phyloP scores from a whole-genome alignment of 2,329 filamentous ascomycete genomes.

The Diplocarpon rosae region DNA sequence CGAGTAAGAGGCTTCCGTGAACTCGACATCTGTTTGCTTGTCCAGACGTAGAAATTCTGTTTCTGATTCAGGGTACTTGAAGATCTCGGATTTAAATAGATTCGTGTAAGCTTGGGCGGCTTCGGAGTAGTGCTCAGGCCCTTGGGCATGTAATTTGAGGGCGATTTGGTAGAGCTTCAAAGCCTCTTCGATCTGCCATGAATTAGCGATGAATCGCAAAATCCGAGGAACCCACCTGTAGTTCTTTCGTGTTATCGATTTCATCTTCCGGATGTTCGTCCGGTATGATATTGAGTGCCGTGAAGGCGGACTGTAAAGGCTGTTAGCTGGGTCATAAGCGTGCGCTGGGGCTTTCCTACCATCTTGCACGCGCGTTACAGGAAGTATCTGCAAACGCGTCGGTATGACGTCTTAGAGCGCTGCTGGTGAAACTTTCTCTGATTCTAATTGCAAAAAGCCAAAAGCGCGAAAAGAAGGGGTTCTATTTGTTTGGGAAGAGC shows the following conservation, averaged over 20 bases:
- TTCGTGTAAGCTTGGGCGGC: slow-evolving; percentile 72
- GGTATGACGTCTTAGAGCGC: not conserved
- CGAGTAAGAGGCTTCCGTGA: slow-evolving; percentile 37
- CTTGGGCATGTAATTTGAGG: slow-evolving; percentile 83
- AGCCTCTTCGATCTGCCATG: slow-evolving; percentile 71
- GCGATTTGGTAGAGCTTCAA: slow-evolving; percentile 89
- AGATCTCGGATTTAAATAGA: slow-evolving; percentile 87
- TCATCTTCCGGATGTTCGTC: slow-evolving; percentile 87
- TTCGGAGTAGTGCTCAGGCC: slow-evolving; percentile 61
- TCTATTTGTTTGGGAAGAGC: not conserved
- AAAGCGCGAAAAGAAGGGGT: not conserved
- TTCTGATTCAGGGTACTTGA: slow-evolving; percentile 76
- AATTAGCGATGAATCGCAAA: slow-evolving; percentile 3
- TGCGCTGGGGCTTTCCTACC: not conserved
- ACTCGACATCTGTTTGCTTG: slow-evolving; percentile 38
- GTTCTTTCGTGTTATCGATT: slow-evolving; percentile 87
- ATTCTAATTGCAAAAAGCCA: not conserved
- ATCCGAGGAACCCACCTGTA: slow-evolving; percentile 44
- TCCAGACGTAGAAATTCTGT: slow-evolving; percentile 74
- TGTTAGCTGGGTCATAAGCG: slow-evolving; percentile 1
- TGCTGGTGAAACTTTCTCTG: not conserved
- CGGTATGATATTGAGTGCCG: slow-evolving; percentile 85
- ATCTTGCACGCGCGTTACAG: not conserved
- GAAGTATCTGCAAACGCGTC: not conserved
- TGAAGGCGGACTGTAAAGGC: slow-evolving; percentile 39